phyloP scores from a whole-genome alignment of 2,329 filamentous ascomycete species.

The Colletotrichum phormii region DNA sequence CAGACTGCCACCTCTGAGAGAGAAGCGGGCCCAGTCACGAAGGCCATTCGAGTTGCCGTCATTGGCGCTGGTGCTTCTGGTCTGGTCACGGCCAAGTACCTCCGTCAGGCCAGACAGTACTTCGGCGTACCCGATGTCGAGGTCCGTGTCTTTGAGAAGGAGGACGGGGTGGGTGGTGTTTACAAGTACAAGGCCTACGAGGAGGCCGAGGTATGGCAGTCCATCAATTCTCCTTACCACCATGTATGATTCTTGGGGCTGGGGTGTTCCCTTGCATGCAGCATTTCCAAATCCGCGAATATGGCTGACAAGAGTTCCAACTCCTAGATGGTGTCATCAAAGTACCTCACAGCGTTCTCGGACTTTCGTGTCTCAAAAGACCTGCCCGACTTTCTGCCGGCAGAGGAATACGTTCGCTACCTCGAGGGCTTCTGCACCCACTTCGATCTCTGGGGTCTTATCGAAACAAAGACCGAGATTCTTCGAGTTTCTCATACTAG shows the following conservation, averaged over 20 bases:
- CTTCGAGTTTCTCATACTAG: slow-evolving; percentile 39
- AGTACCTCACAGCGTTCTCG: slow-evolving; percentile 62
- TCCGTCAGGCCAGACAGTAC: slow-evolving; percentile 51
- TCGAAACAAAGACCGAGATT: slow-evolving; percentile 50
- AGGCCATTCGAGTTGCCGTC: slow-evolving; percentile 52
- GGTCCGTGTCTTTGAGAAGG: slow-evolving; percentile 57
- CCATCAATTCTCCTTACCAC: neutral
- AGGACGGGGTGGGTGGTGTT: slow-evolving; percentile 57
- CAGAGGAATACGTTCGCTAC: slow-evolving; percentile 54
- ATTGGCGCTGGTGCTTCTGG: slow-evolving; percentile 58
- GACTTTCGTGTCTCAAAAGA: slow-evolving; percentile 57
- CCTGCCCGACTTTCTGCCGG: slow-evolving; percentile 57
- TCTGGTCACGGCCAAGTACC: slow-evolving; percentile 54
- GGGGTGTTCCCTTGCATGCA: too few species aligned
- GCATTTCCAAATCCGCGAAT: too few species aligned
- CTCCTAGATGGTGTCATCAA: slow-evolving; percentile 58
- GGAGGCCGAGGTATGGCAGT: slow-evolving; percentile 53
- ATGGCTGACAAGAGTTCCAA: neutral
- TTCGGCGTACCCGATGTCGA: slow-evolving; percentile 52
- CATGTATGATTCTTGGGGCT: neutral
- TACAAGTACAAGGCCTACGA: slow-evolving; percentile 61
- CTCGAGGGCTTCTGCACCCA: slow-evolving; percentile 53
- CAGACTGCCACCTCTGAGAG: neutral
- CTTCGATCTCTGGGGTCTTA: slow-evolving; percentile 52
- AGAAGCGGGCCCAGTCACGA: neutral